Evolutionary conservation across 257 asterid genomes (phyloP), one percentile per base, ranked within the genome.

Genomic region (Scutellaria baicalensis): DNA sequence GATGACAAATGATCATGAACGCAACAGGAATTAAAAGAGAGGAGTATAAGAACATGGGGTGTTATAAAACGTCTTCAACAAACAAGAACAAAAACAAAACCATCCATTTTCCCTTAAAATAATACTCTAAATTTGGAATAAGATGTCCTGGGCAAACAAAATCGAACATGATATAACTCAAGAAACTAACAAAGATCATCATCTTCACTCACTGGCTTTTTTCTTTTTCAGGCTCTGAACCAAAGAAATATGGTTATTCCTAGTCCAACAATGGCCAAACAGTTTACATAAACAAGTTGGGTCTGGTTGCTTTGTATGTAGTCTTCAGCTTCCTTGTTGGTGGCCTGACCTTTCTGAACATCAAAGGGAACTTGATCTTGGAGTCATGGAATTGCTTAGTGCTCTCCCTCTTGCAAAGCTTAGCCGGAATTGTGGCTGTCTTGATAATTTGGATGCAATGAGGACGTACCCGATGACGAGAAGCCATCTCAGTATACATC

Each of bases 401-500:
- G 55, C 89, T 85, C 84, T 89, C 97, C 80, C 97, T 81, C 87
- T 91, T 91, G 89, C 96, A 91, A 20, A 91, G 95, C 81, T 86
- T 91, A 3, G 96, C 96, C 0, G 95, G 90, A 40, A 91, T 77
- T 9, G 97, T 91, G 63, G 97, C 96, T 1, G 96, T 91, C 86
- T 89, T 91, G 81, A 91, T 89, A 59, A 91, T 91, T 75, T 91
- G 97, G 72, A 91, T 91, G 75, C 97, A 89, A 17, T 85, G 97
- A 47, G 18, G 51, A 17, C 96, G 97, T 64, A 91, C 97, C 73
- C 96, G 80, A 73, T 89, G 97, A 16, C 97, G 97, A 39, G 97
- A 91, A 64, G 97, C 97, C 97, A 91, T 91, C 86, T 91, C 96
- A 9, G 86, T 89, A 72, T 91, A 91, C 97, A 91, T 91, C 81